phyloP scores from a whole-genome alignment of 75 land plant genomes.

The Pseudotsuga menziesii region DNA sequence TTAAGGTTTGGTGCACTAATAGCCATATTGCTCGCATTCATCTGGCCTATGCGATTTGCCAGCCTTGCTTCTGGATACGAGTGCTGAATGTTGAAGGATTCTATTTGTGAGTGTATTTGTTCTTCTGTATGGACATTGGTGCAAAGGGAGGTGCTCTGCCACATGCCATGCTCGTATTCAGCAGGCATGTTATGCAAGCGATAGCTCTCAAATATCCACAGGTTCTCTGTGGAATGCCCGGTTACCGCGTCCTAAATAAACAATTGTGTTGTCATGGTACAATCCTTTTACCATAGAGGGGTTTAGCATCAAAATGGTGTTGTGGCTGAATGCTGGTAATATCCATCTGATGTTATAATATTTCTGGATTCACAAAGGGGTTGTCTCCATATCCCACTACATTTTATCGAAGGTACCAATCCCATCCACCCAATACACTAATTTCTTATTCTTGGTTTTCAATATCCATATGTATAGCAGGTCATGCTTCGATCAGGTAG shows the following conservation, averaged over 20 bases:
- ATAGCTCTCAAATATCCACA: neutral
- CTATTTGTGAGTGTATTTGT: neutral
- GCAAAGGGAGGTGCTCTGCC: neutral
- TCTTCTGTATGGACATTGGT: slow-evolving; percentile 11
- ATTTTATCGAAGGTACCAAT: neutral
- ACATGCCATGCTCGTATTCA: neutral
- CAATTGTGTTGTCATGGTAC: neutral
- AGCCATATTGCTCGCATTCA: too few relatives aligned
- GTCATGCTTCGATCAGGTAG: neutral
- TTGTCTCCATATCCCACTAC: slow-evolving; percentile 6
- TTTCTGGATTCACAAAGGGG: neutral
- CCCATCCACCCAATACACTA: too few relatives aligned
- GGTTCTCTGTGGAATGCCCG: neutral
- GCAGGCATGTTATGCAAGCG: too few relatives aligned
- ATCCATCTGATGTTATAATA: neutral
- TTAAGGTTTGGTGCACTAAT: too few relatives aligned
- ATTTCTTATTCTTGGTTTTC: neutral
- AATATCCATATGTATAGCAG: neutral
- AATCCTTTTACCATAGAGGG: neutral
- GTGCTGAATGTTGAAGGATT: too few relatives aligned
- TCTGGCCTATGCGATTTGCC: too few relatives aligned
- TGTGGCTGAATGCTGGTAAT: neutral
- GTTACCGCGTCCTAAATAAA: neutral
- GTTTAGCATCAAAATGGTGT: neutral
- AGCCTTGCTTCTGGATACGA: too few relatives aligned